Conservation (phyloP, 306 rosid species). For the Sechiopsis laciniata region DNA sequence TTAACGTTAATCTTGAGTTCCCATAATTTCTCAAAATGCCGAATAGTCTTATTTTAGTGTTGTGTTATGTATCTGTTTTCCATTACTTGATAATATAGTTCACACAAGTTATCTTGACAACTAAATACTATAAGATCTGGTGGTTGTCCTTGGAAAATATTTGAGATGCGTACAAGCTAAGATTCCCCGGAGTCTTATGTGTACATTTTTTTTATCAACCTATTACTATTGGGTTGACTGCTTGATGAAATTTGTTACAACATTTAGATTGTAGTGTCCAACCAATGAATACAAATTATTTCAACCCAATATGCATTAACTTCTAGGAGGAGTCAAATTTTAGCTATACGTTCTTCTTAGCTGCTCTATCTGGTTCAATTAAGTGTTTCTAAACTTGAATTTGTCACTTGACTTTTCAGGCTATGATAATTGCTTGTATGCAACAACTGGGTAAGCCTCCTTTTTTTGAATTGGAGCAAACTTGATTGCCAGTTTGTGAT, state of each 20-base stretch:
- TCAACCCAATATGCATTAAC: no score
- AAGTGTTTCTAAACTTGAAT: slow-evolving; percentile 17
- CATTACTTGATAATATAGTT: no score
- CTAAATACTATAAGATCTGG: background rate
- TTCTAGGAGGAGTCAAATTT: background rate
- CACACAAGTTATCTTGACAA: no score
- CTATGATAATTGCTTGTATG: slow-evolving; percentile 75
- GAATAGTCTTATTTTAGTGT: no score
- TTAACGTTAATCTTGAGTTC: no score
- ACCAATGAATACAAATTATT: no score
- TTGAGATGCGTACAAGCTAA: no score
- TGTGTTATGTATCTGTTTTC: background rate
- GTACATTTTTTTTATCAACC: background rate
- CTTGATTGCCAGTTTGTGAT: background rate
- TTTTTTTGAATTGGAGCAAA: slow-evolving; percentile 12
- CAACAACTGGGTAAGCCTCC: slow-evolving; percentile 61
- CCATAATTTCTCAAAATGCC: no score
- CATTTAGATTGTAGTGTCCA: background rate
- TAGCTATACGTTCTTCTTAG: background rate
- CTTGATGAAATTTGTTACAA: background rate
- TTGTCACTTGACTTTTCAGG: slow-evolving; percentile 43
- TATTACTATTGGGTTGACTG: background rate
- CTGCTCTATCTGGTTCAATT: background rate
- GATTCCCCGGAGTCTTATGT: no score
- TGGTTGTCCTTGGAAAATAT: background rate